Evolutionary conservation across 108 stramenopile genomes (phyloP), one percentile per base, ranked within the genome.

Genomic region (Skeletonema costatum): DNA sequence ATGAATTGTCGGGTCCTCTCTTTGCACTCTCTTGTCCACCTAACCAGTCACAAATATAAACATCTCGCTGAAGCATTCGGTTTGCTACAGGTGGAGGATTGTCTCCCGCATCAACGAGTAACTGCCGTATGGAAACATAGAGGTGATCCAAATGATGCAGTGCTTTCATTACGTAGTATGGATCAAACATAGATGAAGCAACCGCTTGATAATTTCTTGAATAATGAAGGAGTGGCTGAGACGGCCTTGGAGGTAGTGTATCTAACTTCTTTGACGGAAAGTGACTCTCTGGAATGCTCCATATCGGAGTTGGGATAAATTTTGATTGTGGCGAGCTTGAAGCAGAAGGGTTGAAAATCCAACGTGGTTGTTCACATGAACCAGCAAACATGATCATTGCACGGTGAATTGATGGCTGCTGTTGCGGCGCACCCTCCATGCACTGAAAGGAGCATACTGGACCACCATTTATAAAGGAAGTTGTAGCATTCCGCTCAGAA

Each of bases 11-110:
- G 0, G 9, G 21, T 36, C 76, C 80, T 68, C 60, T 70, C 5
- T 83, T 71, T 31, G 70, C 56, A 64, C 56, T 84, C 19, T 86
- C 85, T 17, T 87, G 76, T 29, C 71, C 70, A 30, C 84, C 80
- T 30, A 93, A 64, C 93, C 93, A 93, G 42, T 93, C 90, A 61
- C 90, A 91, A 35, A 93, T 76, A 46, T 91, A 93, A 5, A 91
- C 88, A 67, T 93, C 93, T 63, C 93, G 73, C 19, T 85, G 87
- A 11, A 93, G 71, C 60, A 90, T 79, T 56, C 77, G 70, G 46
- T 82, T 77, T 1, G 67, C 59, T 16, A 82, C 46, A 58, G 73
- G 41, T 70, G 81, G 50, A 58, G 78, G 74, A 51, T 56, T 56
- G 13, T 73, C 79, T 60, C 75, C 64, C 2, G 80, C 53, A 11